Evolutionary conservation across 2,329 filamentous ascomycete genomes (phyloP), one percentile per base, ranked within the genome.

Genomic region (Trichoderma guizhouense): DNA sequence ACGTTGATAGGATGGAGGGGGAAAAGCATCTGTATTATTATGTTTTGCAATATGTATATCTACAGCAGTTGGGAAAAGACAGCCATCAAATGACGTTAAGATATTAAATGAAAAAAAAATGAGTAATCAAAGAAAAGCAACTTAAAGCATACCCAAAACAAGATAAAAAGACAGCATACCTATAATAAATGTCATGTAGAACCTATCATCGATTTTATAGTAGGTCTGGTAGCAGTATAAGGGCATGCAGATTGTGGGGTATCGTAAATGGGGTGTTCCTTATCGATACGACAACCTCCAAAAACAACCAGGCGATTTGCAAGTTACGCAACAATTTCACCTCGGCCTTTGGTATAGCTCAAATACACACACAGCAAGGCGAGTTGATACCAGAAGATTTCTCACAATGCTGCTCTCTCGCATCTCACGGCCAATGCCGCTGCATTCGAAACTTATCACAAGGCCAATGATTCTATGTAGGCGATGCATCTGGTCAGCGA

Each of bases 331-430:
- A 53, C 32, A 26, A 47, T 53, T 53, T 62, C 57, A 61, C 32
- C n/a, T 26, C 14, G 47, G 30, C 60, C 60, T 32, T 5, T 62
- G 57, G 34, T 3, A 43, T 62, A 43, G 14, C 60, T 15, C 34
- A 43, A 39, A 43, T 47, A 64, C 28, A 32, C 26, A 21, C n/a
- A 24, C 55, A 57, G 28, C 34, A n/a, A n/a, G n/a, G 32, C 51
- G 30, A 62, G 66, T 55, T 21, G 36, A 57, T 71, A 51, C 62
- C 21, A 28, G 32, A 43, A 18, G 26, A 36, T n/a, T 71, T 71
- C 34, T 62, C 63, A 36, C 24, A 32, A 66, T 65, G 57, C 58
- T 71, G 15, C 68, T 68, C 32, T 34, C 51, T 28, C 67, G 62
- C 34, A 24, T 68, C 28, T 47, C 57, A 62, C 57, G 36, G 34